Base-by-base conservation (phyloP, 2,329 filamentous ascomycete species). In the Metarhizium rileyi region DNA sequence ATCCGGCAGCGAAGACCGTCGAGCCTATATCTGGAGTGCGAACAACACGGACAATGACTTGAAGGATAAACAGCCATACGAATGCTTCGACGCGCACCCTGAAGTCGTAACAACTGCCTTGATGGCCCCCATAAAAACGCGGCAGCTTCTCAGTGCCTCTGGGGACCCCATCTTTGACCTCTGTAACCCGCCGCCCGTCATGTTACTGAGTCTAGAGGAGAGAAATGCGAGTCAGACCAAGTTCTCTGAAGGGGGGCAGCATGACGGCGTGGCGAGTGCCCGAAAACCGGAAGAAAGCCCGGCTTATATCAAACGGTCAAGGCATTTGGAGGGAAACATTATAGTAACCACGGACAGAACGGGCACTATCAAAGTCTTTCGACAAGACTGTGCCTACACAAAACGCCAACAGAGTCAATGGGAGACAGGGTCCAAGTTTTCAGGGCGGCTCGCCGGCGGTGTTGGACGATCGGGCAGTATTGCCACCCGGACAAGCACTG, bases 151-250 rank as follows among this genome's bases (percentile, higher is more conserved):
- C 1, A 83, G 86, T 46, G 77, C 80, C 14, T 94, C 90, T 0
- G 87, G 88, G 49, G 90, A 98, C 63, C 90, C 93, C 1, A 80
- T 98, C n/a, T 98, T 90, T 64, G 90, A 96, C 59, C 75, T 97
- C 1, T 97, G 93, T 73, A 97, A 97, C 58, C 93, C 93, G 5
- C 93, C 91, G 0, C 90, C 91, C 0, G 82, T 97, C 16, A 90
- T 82, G 6, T 73, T 97, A 18, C 74, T 90, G 53, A 90, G 85
- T 56, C 77, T 83, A 25, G 81, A 84, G 20, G 87, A 93, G 59
- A 68, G 66, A 27, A 68, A 67, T 2, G 61, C 62, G 7, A 77
- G 69, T 49, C 69, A 72, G 50, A 65, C 65, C 2, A 66, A 64
- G 2, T 59, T 70, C 12, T 65, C 65, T 5, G 67, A 70, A 12